Conservation (phyloP, 306 rosid species). For the Citrullus amarus region DNA sequence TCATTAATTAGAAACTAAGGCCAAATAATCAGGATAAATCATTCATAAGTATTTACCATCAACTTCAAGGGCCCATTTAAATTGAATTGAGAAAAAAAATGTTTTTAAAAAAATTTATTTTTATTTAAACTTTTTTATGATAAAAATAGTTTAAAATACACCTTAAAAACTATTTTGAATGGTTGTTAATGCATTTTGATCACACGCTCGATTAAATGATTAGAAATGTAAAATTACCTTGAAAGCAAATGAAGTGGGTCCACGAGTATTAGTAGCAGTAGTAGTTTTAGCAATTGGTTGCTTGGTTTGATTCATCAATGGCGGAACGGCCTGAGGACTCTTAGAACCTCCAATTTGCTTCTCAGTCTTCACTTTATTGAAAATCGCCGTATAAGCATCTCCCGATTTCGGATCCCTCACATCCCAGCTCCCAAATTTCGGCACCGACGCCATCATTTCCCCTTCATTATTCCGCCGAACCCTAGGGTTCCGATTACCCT, state of each 20-base stretch:
- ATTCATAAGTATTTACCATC: no score
- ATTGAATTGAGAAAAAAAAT: no score
- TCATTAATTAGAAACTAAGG: no score
- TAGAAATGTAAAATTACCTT: background rate
- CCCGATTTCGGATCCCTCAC: constrained; percentile 34
- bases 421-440: constrained; percentile 55
- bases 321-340: background rate
- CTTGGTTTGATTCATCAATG: constrained; percentile 1
- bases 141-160: no score
- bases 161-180: no score
- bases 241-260: background rate
- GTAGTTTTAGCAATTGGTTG: background rate
- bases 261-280: background rate
- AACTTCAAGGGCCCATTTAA: no score
- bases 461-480: constrained; percentile 12
- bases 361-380: constrained; percentile 22
- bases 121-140: no score
- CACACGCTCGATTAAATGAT: no score
- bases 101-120: no score
- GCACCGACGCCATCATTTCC: constrained; percentile 17
- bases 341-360: constrained; percentile 10
- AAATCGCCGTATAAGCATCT: constrained; percentile 28
- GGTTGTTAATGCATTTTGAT: no score
- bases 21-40: no score
- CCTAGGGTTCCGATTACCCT: background rate